phyloP scores from a whole-genome alignment of 805 yeast species.

The Monosporozyma unispora region DNA sequence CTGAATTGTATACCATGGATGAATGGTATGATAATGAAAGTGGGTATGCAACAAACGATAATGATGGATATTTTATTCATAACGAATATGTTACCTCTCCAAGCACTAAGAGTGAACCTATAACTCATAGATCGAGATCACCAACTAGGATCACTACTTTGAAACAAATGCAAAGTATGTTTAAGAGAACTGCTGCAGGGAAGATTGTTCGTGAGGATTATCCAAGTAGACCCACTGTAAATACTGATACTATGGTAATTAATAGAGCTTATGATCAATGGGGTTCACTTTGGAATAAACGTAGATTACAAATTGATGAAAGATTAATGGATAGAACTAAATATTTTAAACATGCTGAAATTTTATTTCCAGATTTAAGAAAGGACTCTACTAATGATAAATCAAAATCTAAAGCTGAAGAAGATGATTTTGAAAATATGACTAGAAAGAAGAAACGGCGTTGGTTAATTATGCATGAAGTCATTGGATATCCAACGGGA shows the following conservation, averaged over 20 bases:
- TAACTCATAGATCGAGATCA: constrained; percentile 3
- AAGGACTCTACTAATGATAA: constrained; percentile 4
- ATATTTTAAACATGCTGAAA: constrained; percentile 17
- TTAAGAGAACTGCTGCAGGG: constrained; percentile 25
- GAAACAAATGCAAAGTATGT: constrained; percentile 9
- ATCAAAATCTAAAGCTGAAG: constrained; percentile 1
- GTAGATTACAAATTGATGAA: constrained; percentile 13
- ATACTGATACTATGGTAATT: constrained; percentile 25
- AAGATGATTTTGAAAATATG: constrained; percentile 18
- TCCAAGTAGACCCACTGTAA: constrained; percentile 28
- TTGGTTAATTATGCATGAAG: constrained; percentile 14
- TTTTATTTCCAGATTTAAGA: constrained; percentile 9
- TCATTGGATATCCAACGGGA: constrained; percentile 18
- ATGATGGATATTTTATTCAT: constrained; percentile 10
- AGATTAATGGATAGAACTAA: constrained; percentile 12
- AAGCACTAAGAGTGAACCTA: neutral
- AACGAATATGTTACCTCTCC: constrained; percentile 9
- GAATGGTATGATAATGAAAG: constrained; percentile 29
- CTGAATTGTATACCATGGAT: constrained; percentile 26
- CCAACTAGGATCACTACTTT: constrained; percentile 6
- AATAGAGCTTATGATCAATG: constrained; percentile 19
- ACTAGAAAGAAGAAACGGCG: constrained; percentile 20
- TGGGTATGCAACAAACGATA: constrained; percentile 11
- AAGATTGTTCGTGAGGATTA: constrained; percentile 28
- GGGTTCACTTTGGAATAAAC: constrained; percentile 16